A percentile compares a stretch with the other conserved stretches of the same genome.
Evolutionary conservation across 2,329 filamentous ascomycete species (phyloP).

Genomic region (Exophiala spinifera): DNA sequence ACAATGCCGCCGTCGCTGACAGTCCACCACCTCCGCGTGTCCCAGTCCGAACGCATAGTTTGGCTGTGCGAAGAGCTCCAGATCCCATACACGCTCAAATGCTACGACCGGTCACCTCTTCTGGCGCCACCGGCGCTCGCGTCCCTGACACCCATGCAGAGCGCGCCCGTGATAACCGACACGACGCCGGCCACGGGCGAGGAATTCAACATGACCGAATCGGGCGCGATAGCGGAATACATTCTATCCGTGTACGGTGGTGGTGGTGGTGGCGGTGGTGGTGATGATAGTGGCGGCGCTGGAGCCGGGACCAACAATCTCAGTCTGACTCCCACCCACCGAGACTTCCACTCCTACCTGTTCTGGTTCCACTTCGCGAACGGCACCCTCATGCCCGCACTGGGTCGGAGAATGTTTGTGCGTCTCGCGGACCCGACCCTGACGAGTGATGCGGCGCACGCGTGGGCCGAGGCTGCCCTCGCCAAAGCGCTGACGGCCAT

Average conservation of each 20-base stretch:
- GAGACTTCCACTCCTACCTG: conserved; percentile 58
- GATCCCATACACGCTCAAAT: conserved; percentile 52
- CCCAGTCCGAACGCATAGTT: conserved; percentile 62
- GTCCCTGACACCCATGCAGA: conserved; percentile 49
- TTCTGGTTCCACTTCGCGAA: conserved; percentile 64
- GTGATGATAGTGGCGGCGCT: too few relatives aligned
- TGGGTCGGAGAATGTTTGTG: conserved; percentile 41
- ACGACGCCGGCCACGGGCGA: conserved; percentile 31
- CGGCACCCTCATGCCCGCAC: conserved; percentile 42
- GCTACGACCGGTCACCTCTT: conserved; percentile 48
- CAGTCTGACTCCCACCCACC: conserved; percentile 41
- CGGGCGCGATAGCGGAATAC: conserved; percentile 60
- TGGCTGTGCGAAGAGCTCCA: conserved; percentile 65
- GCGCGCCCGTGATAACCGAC: conserved; percentile 61
- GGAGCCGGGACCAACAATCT: too few relatives aligned
- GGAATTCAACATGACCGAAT: conserved; percentile 54
- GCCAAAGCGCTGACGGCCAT: conserved; percentile 43
- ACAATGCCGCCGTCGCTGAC: conserved; percentile 31
- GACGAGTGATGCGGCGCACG: conserved; percentile 33
- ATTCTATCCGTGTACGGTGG: conserved; percentile 54
- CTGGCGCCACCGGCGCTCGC: conserved; percentile 40
- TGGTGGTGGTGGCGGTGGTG: too few relatives aligned
- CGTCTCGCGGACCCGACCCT: conserved; percentile 33
- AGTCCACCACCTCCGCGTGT: conserved; percentile 55
- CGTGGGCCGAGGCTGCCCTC: conserved; percentile 37